Conservation (phyloP, 2,329 filamentous ascomycete species). For the Colletotrichum graminicola region DNA sequence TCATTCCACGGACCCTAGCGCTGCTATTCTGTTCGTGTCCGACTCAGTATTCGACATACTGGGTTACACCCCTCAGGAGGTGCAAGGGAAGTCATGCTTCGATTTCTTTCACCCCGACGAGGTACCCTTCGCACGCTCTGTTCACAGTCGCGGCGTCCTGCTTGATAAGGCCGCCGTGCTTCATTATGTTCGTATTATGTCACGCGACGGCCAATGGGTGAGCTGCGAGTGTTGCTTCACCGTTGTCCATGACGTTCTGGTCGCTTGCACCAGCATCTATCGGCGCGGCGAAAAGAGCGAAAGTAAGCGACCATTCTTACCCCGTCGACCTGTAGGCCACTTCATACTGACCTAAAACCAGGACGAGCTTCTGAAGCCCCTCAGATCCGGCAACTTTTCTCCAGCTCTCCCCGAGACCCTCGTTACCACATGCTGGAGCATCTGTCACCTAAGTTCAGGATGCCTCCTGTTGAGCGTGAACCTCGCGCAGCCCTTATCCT, state of each 20-base stretch:
- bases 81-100: constrained; percentile 82
- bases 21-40: constrained; percentile 85
- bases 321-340: neutral
- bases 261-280: constrained; percentile 87
- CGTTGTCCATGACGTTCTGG: constrained; percentile 87
- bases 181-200: constrained; percentile 80
- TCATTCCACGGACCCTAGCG: constrained; percentile 80
- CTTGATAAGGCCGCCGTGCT: constrained; percentile 89
- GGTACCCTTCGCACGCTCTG: constrained; percentile 77
- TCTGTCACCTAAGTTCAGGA: constrained; percentile 82
- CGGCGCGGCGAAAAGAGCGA: constrained; percentile 75
- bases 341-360: constrained; percentile 4
- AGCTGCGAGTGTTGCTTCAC: constrained; percentile 92
- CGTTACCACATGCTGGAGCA: constrained; percentile 92
- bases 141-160: constrained; percentile 79
- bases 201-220: constrained; percentile 78
- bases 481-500: constrained; percentile 87
- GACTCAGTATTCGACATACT: constrained; percentile 87
- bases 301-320: constrained; percentile 64
- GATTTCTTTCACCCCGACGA: constrained; percentile 90
- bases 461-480: constrained; percentile 75
- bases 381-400: constrained; percentile 82
- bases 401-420: constrained; percentile 83
- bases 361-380: constrained; percentile 83
- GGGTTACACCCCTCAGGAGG: constrained; percentile 81